Evolutionary conservation across 2,329 filamentous ascomycete genomes (phyloP).

Genomic region (Botryotinia globosa): DNA sequence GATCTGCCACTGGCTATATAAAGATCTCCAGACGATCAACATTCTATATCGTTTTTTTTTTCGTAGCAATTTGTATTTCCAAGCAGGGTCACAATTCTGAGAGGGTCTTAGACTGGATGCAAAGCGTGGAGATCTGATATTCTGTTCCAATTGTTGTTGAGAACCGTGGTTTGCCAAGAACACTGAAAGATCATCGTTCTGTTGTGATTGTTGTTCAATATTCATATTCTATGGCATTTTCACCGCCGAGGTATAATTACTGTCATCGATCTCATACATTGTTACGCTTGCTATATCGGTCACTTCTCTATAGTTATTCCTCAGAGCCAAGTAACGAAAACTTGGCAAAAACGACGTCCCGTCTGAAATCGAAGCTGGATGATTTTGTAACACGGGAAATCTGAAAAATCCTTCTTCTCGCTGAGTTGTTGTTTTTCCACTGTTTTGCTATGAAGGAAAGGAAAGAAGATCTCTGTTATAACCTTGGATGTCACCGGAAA

Average conservation of each 20-base stretch:
- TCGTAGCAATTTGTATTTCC: neutral
- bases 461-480: neutral
- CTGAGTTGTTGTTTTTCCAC: rapidly evolving
- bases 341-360: rapidly evolving
- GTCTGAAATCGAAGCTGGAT: neutral
- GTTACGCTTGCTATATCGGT: rapidly evolving
- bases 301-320: rapidly evolving
- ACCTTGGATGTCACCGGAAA: no score
- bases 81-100: neutral
- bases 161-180: rapidly evolving
- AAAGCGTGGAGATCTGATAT: no score
- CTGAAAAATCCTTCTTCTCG: rapidly evolving
- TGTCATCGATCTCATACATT: neutral
- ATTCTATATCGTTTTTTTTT: neutral
- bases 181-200: neutral
- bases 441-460: neutral
- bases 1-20: neutral
- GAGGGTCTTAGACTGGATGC: neutral
- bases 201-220: neutral
- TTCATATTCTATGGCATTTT: rapidly evolving
- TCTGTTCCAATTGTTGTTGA: rapidly evolving
- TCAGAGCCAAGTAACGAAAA: neutral
- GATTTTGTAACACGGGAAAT: neutral
- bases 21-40: rapidly evolving
- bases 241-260: rapidly evolving